A percentile compares a stretch with the other conserved stretches of the same genome.
These are phyloP conservation scores for Misopates orontium DNA, from an alignment of 257 asterid species.

Conservation along the genomic window DNA sequence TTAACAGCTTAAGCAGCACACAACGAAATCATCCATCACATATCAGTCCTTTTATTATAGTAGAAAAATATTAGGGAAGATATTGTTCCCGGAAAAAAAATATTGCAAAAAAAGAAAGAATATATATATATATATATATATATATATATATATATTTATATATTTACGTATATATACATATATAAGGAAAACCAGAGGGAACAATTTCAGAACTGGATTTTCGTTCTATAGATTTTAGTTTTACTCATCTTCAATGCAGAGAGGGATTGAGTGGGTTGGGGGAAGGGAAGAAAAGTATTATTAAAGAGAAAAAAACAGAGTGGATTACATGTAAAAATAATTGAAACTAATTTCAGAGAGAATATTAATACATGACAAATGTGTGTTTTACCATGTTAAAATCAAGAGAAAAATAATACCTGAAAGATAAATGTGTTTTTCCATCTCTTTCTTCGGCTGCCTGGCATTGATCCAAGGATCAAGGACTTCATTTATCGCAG, in stretches of 20 bases:
- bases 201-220: background rate
- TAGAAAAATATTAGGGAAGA: too few relatives aligned
- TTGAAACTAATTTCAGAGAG: conserved; percentile 20
- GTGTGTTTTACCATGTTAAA: too few relatives aligned
- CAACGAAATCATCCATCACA: background rate
- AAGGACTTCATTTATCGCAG: conserved; percentile 95
- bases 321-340: conserved; percentile 11
- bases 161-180: too few relatives aligned
- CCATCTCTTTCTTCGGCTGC: conserved; percentile 88
- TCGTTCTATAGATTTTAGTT: background rate
- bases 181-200: background rate
- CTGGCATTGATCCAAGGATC: conserved; percentile 97
- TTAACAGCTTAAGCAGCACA: background rate
- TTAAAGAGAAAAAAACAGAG: background rate
- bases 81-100: too few relatives aligned
- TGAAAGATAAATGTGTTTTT: conserved; percentile 44
- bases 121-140: too few relatives aligned
- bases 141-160: too few relatives aligned
- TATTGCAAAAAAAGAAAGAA: too few relatives aligned
- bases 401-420: conserved; percentile 45
- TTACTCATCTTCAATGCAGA: background rate
- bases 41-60: background rate
- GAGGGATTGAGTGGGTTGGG: background rate
- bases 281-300: background rate
- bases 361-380: background rate